Conservation (phyloP, 306 rosid genomes). For the Quercus engelmannii region DNA sequence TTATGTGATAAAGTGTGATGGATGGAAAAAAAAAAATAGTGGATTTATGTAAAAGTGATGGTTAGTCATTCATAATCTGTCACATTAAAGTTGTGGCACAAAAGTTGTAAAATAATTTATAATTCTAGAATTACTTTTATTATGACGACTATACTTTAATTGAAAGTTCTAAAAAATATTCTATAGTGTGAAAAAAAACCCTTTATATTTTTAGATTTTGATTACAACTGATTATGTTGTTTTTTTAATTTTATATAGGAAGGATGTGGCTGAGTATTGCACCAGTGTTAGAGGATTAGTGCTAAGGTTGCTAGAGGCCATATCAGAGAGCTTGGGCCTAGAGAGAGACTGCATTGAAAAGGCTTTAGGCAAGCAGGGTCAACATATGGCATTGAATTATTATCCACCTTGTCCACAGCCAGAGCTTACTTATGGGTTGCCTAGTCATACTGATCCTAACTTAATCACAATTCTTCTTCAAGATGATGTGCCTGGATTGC, state of each 20-base stretch:
- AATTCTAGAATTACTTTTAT: fast-evolving
- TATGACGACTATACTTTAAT: fast-evolving
- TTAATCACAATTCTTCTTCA: conserved; percentile 49
- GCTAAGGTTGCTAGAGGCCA: conserved; percentile 34
- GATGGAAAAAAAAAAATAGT: fast-evolving
- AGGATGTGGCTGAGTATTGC: conserved; percentile 36
- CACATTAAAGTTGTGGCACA: fast-evolving
- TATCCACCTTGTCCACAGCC: conserved; percentile 56
- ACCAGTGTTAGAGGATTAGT: conserved; percentile 34
- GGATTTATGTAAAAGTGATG: fast-evolving
- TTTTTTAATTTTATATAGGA: background rate
- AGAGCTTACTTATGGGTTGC: conserved; percentile 53
- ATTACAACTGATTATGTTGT: background rate
- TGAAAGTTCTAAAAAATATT: too few relatives aligned
- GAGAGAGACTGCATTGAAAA: conserved; percentile 18
- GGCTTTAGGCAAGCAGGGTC: conserved; percentile 42
- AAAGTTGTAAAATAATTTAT: fast-evolving
- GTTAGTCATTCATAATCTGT: fast-evolving
- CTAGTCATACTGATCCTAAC: conserved; percentile 48
- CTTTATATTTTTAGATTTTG: too few relatives aligned
- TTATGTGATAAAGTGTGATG: fast-evolving
- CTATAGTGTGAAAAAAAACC: too few relatives aligned
- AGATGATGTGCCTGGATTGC: conserved; percentile 53
- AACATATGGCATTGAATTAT: conserved; percentile 58
- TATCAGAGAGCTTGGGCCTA: conserved; percentile 50